These are phyloP conservation scores for Micractinium sp. DNA, from an alignment of 139 green algal species.

Conservation along the genomic window DNA sequence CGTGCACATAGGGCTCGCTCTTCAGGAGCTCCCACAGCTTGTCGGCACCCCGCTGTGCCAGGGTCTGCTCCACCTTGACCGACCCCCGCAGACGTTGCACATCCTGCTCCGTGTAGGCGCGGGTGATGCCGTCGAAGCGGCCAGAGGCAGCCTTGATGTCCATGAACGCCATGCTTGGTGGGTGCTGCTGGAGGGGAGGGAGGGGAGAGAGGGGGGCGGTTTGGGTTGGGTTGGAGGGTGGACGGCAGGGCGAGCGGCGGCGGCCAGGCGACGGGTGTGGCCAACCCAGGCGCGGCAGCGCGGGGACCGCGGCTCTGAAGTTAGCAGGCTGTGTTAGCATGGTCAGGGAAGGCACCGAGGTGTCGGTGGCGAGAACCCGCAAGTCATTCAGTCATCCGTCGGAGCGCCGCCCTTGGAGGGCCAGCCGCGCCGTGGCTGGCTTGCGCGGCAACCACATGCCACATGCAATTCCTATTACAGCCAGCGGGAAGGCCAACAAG, in stretches of 20 bases:
- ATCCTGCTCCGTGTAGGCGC: slow-evolving; percentile 59
- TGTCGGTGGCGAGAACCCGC: background rate
- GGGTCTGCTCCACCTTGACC: slow-evolving; percentile 73
- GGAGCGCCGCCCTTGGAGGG: background rate
- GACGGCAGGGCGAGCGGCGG: background rate
- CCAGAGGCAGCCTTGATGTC: slow-evolving; percentile 20
- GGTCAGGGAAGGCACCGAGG: background rate
- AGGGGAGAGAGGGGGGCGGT: background rate
- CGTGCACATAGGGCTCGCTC: slow-evolving; percentile 73
- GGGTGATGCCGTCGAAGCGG: slow-evolving; percentile 48
- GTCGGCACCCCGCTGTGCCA: slow-evolving; percentile 70
- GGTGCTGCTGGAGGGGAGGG: background rate
- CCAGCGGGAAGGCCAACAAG: background rate
- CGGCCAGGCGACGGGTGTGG: background rate
- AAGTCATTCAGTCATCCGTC: background rate
- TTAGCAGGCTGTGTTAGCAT: background rate
- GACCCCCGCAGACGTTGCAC: slow-evolving; percentile 75
- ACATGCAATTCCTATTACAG: background rate
- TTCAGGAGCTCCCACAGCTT: slow-evolving; percentile 82
- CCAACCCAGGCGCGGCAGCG: background rate
- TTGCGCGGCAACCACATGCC: background rate
- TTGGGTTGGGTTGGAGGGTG: no score
- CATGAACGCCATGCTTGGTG: slow-evolving; percentile 11
- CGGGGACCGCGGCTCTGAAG: background rate
- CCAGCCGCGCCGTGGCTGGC: background rate